Evolutionary conservation across 148 eudicot genomes (phyloP), one percentile per base, ranked within the genome.

Genomic region (Chenopodium berlandieri): DNA sequence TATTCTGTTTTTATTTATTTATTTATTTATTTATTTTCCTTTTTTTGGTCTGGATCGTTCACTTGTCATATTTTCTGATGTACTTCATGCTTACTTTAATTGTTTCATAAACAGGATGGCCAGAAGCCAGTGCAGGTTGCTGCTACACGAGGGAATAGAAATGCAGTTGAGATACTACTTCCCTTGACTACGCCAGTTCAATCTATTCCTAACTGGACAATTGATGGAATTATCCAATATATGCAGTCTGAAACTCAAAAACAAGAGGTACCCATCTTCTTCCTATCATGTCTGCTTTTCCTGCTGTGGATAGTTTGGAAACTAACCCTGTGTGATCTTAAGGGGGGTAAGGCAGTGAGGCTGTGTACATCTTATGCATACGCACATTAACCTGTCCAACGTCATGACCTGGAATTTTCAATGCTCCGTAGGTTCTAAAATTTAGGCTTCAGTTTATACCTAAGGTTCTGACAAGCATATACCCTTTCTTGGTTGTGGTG

Each of bases 71-170:
- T 72, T 0, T 40, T 37, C 74, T 14, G 50, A 71, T 7, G 25
- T 72, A 46, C 54, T 4, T n/a, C 37, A 46, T 64, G 46, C 27
- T 73, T 46, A 27, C 17, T 74, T 27, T 31, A 70, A 27, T 37
- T 27, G 1, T 75, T 23, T 10, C 56, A 19, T 32, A 50, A 30
- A 60, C 95, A 96, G 99, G 97, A 94, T 75, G 97, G 93, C 32
- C 79, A 83, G 65, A 91, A 83, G 90, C 93, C 99, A 32, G 88
- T 94, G 74, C 90, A 94, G 75, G 91, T 92, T 79, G 97, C 98
- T 73, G 99, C 97, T 63, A 84, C 85, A 71, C 89, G 97, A 86
- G 93, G 95, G 72, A 90, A 90, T 71, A 84, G 83, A 74, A 62
- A 27, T 65, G 92, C 86, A 75, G 97, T 96, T 83, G 93, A 94